These are phyloP conservation scores for Lichtheimia hyalospora DNA, from an alignment of 371 early-diverging fungal genomes.

Conservation along the genomic window DNA sequence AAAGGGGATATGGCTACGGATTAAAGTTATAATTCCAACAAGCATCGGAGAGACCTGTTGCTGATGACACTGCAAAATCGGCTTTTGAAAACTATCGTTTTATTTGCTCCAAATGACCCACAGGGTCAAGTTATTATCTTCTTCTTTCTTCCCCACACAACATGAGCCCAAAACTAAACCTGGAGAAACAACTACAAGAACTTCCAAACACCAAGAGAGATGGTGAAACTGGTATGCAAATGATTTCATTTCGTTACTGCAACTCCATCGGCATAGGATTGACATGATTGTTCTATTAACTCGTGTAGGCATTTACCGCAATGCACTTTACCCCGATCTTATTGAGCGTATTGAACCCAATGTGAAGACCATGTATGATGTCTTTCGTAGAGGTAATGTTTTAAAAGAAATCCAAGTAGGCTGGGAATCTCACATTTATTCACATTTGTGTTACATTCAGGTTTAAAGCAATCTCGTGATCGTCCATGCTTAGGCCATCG, in stretches of 20 bases:
- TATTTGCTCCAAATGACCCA: not conserved
- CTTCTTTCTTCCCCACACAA: not conserved
- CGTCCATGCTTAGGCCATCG: slow-evolving; percentile 56
- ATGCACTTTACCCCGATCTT: slow-evolving; percentile 25
- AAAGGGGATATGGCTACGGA: too few species aligned
- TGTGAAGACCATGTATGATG: slow-evolving; percentile 41
- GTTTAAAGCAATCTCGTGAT: slow-evolving; percentile 23
- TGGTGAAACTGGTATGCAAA: slow-evolving; percentile 47
- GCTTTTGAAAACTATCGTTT: not conserved
- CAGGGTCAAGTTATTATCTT: not conserved
- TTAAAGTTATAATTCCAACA: too few species aligned
- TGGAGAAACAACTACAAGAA: slow-evolving; percentile 46
- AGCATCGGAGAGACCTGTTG: not conserved
- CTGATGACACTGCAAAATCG: not conserved
- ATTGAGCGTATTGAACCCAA: slow-evolving; percentile 32
- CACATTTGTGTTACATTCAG: slow-evolving; percentile 9
- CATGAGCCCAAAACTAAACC: slow-evolving; percentile 14
- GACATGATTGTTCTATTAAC: not conserved
- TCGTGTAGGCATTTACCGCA: slow-evolving; percentile 38
- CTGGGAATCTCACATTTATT: not conserved
- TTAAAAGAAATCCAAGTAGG: too few species aligned
- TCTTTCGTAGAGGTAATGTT: slow-evolving; percentile 36
- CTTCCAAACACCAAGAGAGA: slow-evolving; percentile 39
- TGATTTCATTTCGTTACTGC: not conserved
- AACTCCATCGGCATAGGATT: not conserved